These are phyloP conservation scores for Rhinocladiella similis DNA, from an alignment of 2,329 filamentous ascomycete genomes.

Conservation along the genomic window DNA sequence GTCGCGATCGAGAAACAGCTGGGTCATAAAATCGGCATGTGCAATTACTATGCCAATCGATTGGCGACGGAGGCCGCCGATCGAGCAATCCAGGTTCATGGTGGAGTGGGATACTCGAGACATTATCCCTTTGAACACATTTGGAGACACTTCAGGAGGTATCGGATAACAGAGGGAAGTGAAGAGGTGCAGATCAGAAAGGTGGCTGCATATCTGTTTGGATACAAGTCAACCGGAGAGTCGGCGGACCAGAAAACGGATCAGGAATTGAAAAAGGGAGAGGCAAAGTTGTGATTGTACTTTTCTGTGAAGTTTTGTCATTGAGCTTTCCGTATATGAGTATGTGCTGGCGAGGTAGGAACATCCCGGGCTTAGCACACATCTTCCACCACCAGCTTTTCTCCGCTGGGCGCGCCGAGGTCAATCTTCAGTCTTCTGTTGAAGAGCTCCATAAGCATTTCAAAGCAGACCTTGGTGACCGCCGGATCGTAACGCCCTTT, in stretches of 20 bases:
- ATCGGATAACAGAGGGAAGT: slow-evolving; percentile 64
- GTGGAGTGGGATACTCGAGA: slow-evolving; percentile 59
- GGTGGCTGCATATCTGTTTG: slow-evolving; percentile 60
- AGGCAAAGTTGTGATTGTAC: slow-evolving; percentile 16
- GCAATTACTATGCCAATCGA: slow-evolving; percentile 65
- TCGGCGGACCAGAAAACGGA: slow-evolving; percentile 40
- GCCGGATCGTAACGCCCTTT: slow-evolving; percentile 94
- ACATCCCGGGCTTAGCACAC: slow-evolving; percentile 56
- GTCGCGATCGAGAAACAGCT: slow-evolving; percentile 58
- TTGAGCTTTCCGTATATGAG: neutral
- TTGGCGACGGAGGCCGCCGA: slow-evolving; percentile 62
- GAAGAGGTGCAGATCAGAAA: slow-evolving; percentile 69
- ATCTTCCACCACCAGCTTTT: slow-evolving; percentile 66
- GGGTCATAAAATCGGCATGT: slow-evolving; percentile 65
- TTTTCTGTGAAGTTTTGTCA: neutral
- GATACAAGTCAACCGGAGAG: slow-evolving; percentile 42
- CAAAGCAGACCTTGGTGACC: slow-evolving; percentile 83
- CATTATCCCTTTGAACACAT: slow-evolving; percentile 65
- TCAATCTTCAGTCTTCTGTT: slow-evolving; percentile 75
- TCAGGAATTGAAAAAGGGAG: slow-evolving; percentile 9
- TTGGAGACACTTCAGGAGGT: slow-evolving; percentile 63
- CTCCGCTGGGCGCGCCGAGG: slow-evolving; percentile 67
- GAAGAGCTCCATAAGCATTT: slow-evolving; percentile 86
- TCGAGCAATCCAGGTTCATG: slow-evolving; percentile 62
- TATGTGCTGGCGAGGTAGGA: neutral